These are phyloP conservation scores for Wickerhamomyces queroliae DNA, from an alignment of 805 yeast genomes.

Conservation along the genomic window DNA sequence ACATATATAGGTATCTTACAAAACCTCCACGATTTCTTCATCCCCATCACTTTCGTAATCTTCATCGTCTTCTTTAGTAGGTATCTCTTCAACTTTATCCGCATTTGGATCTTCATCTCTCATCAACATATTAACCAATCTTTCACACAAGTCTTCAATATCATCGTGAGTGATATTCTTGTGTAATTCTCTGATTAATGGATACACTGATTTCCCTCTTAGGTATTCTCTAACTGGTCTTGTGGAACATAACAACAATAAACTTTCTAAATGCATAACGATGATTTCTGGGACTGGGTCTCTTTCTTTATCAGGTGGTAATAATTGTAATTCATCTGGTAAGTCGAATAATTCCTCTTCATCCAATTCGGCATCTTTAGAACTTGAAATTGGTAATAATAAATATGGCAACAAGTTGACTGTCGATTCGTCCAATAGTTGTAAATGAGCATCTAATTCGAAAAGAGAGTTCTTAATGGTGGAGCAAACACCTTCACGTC, in stretches of 20 bases:
- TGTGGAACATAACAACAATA: constrained; percentile 76
- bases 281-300: constrained; percentile 67
- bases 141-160: constrained; percentile 68
- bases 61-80: constrained; percentile 41
- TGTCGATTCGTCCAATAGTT: constrained; percentile 50
- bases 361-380: constrained; percentile 61
- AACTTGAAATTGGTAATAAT: constrained; percentile 73
- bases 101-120: constrained; percentile 69
- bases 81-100: constrained; percentile 40
- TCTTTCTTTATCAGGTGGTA: constrained; percentile 68
- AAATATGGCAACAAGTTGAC: constrained; percentile 79
- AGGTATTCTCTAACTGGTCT: constrained; percentile 65
- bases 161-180: constrained; percentile 42
- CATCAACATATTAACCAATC: constrained; percentile 85
- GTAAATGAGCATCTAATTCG: constrained; percentile 63
- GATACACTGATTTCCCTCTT: constrained; percentile 79
- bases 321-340: constrained; percentile 82
- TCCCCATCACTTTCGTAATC: constrained; percentile 22
- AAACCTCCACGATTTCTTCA: constrained; percentile 29
- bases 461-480: constrained; percentile 87
- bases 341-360: constrained; percentile 83
- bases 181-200: constrained; percentile 82
- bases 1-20: constrained; percentile 10
- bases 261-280: constrained; percentile 70
- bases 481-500: constrained; percentile 91